Conservation (phyloP, 2,329 filamentous ascomycete genomes). For the Cadophora malorum region DNA sequence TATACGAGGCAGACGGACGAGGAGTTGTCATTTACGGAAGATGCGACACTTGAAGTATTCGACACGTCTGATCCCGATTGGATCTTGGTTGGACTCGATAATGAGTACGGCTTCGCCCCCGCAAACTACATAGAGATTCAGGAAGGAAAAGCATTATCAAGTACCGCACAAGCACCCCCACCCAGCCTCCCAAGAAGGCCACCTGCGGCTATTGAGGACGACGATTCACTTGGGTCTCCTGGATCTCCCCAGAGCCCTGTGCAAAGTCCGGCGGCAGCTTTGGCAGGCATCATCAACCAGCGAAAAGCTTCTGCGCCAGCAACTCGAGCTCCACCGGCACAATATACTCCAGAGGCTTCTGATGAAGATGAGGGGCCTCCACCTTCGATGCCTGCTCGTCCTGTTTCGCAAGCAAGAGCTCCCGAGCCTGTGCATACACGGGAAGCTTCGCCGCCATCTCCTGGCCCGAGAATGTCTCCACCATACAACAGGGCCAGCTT, state of each 20-base stretch:
- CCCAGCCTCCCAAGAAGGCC: constrained; percentile 47
- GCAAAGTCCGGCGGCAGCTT: constrained; percentile 48
- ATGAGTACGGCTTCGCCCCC: constrained; percentile 92
- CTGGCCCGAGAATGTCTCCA: constrained; percentile 53
- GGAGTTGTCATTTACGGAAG: constrained; percentile 94
- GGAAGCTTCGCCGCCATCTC: constrained; percentile 51
- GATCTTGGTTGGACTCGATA: constrained; percentile 86
- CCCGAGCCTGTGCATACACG: constrained; percentile 41
- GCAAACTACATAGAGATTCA: constrained; percentile 90
- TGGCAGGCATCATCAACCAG: constrained; percentile 61
- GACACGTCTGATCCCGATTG: constrained; percentile 94
- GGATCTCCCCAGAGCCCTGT: constrained; percentile 37
- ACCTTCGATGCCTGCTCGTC: constrained; percentile 68
- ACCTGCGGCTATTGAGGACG: constrained; percentile 44
- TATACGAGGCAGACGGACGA: constrained; percentile 97
- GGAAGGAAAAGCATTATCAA: constrained; percentile 47
- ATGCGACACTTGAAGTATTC: constrained; percentile 81
- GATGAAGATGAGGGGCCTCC: constrained; percentile 67
- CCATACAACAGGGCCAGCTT: constrained; percentile 58
- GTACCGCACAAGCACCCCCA: constrained; percentile 41
- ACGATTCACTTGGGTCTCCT: constrained; percentile 38
- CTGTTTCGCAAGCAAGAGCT: constrained; percentile 60
- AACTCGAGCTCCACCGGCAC: constrained; percentile 57
- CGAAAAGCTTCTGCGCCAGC: constrained; percentile 44
- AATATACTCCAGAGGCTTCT: constrained; percentile 70